Evolutionary conservation across 179 eudicot species (phyloP).

Genomic region (Silene noctiflora): DNA sequence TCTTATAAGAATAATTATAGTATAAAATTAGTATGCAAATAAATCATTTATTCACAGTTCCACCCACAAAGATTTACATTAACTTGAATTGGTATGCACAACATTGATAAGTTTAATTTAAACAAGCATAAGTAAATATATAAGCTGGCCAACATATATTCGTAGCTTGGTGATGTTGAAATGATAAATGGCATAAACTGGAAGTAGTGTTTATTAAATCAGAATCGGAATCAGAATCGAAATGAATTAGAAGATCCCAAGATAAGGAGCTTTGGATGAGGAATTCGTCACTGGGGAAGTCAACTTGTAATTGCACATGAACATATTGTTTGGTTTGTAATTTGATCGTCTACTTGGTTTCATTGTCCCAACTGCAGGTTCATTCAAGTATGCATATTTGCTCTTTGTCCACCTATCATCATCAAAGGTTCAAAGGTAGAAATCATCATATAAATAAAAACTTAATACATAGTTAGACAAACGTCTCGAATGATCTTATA

Average conservation of each 20-base stretch:
- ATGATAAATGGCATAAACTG: neutral
- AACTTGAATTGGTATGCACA: neutral
- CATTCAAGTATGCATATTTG: slow-evolving; percentile 71
- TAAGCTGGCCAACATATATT: too few species aligned
- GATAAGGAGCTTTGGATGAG: slow-evolving; percentile 7
- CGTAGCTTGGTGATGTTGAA: neutral
- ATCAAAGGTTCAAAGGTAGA: neutral
- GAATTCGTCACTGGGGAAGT: neutral
- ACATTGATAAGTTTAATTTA: neutral
- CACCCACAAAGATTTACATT: neutral
- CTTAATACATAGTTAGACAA: too few species aligned
- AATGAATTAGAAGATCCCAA: slow-evolving; percentile 20
- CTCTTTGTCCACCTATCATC: slow-evolving; percentile 81
- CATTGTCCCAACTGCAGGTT: slow-evolving; percentile 43
- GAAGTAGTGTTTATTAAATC: neutral
- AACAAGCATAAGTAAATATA: neutral
- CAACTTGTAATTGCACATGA: slow-evolving; percentile 23
- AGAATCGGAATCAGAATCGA: neutral
- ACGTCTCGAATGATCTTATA: too few species aligned
- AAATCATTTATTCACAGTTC: neutral
- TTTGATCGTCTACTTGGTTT: slow-evolving; percentile 24
- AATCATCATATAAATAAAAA: neutral
- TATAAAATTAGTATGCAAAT: too few species aligned
- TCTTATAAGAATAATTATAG: too few species aligned
- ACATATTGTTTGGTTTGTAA: slow-evolving; percentile 30